Conservation (phyloP, 2,329 filamentous ascomycete species). For the Daldinia sp. region DNA sequence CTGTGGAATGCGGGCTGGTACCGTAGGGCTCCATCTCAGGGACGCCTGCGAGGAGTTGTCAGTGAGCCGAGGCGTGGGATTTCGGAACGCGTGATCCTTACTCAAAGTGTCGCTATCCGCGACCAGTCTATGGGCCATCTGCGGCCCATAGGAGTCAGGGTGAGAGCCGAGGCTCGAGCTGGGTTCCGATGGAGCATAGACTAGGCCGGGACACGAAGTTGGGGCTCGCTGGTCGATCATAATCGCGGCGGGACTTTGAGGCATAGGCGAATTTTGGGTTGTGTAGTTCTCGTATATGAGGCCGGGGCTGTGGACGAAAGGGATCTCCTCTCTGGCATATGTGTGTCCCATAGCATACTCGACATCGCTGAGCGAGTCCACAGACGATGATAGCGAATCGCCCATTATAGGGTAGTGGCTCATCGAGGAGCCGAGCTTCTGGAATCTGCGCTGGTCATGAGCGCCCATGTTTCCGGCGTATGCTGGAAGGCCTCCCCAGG, state of each 20-base stretch:
- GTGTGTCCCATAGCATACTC: slow-evolving; percentile 69
- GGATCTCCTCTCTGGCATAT: slow-evolving; percentile 66
- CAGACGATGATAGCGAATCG: slow-evolving; percentile 65
- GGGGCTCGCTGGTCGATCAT: slow-evolving; percentile 69
- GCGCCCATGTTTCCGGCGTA: slow-evolving; percentile 59
- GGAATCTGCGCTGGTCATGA: slow-evolving; percentile 58
- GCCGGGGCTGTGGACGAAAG: slow-evolving; percentile 67
- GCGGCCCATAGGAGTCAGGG: slow-evolving; percentile 68
- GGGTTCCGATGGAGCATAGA: slow-evolving; percentile 71
- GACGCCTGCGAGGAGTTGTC: slow-evolving; percentile 57
- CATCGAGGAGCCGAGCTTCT: slow-evolving; percentile 57
- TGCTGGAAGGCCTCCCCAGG: slow-evolving; percentile 61
- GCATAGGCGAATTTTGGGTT: slow-evolving; percentile 64
- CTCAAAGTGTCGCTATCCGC: slow-evolving; percentile 68
- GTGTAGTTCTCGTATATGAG: slow-evolving; percentile 70
- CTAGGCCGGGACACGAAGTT: slow-evolving; percentile 71
- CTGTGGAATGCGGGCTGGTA: slow-evolving; percentile 62
- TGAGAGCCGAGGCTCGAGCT: slow-evolving; percentile 72
- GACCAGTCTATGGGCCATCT: slow-evolving; percentile 65
- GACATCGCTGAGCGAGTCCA: slow-evolving; percentile 71
- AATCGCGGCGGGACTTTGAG: slow-evolving; percentile 68
- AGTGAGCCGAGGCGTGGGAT: slow-evolving; percentile 47
- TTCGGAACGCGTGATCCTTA: slow-evolving; percentile 57
- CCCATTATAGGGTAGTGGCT: slow-evolving; percentile 59
- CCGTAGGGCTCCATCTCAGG: slow-evolving; percentile 66